Evolutionary conservation across 345 rosid genomes (phyloP).

Genomic region (Lepidium didymum): DNA sequence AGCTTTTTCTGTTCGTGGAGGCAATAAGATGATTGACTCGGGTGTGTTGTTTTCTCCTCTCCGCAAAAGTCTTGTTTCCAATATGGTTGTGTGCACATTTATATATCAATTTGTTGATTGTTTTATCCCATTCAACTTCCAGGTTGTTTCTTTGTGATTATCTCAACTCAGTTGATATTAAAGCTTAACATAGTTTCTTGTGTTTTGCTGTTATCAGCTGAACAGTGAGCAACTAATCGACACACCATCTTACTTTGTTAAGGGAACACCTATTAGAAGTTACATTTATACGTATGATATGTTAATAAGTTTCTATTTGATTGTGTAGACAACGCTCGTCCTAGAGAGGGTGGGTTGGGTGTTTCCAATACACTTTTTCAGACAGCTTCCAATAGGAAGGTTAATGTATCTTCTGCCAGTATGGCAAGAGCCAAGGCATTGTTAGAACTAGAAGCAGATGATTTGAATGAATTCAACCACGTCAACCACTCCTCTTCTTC

Average conservation of each 20-base stretch:
- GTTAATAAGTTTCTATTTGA: background rate
- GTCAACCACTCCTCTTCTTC: slow-evolving; percentile 21
- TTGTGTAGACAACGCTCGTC: slow-evolving; percentile 34
- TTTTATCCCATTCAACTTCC: background rate
- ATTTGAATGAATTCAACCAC: slow-evolving; percentile 31
- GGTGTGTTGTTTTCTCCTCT: slow-evolving; percentile 27
- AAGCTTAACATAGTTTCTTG: background rate
- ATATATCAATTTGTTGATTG: background rate
- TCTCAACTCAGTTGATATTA: background rate
- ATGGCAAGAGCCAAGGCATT: slow-evolving; percentile 60
- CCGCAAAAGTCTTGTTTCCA: background rate
- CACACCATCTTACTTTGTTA: slow-evolving; percentile 2
- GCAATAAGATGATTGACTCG: slow-evolving; percentile 17
- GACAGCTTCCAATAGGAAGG: slow-evolving; percentile 72
- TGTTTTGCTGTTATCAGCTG: background rate
- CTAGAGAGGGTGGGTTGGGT: slow-evolving; percentile 15
- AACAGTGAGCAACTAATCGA: background rate
- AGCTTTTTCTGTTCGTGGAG: slow-evolving; percentile 52
- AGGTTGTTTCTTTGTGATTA: no score
- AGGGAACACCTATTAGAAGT: background rate
- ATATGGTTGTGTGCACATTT: background rate
- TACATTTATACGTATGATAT: background rate
- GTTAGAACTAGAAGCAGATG: slow-evolving; percentile 52
- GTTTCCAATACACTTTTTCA: slow-evolving; percentile 50
- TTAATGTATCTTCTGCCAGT: slow-evolving; percentile 59